A percentile compares a stretch with the other conserved stretches of the same genome.
Evolutionary conservation across 2,329 filamentous ascomycete species (phyloP).

Genomic region (Alternaria tenuissima): DNA sequence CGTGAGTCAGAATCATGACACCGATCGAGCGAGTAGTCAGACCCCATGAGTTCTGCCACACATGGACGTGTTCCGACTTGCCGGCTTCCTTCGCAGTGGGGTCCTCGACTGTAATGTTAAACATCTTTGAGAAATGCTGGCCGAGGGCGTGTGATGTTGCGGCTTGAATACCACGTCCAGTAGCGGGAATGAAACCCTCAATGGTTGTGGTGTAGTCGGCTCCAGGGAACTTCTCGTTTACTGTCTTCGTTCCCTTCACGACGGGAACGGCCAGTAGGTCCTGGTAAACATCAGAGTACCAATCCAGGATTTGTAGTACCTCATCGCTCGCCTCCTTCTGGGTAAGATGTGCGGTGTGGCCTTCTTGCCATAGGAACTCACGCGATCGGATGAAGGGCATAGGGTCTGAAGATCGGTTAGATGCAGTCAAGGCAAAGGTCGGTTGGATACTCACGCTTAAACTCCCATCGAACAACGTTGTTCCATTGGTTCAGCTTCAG

Average conservation of each 20-base stretch:
- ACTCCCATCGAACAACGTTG: conserved; percentile 94
- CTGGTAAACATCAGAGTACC: conserved; percentile 92
- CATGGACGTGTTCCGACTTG: conserved; percentile 75
- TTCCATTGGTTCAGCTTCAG: conserved; percentile 98
- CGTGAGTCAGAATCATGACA: conserved; percentile 98
- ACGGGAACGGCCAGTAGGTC: conserved; percentile 94
- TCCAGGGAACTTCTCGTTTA: conserved; percentile 97
- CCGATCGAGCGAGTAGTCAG: conserved; percentile 96
- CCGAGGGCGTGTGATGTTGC: conserved; percentile 93
- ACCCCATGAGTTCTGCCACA: conserved; percentile 99
- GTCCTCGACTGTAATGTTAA: conserved; percentile 96
- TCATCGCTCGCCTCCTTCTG: conserved; percentile 83
- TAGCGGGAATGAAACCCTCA: conserved; percentile 95
- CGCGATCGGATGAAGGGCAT: conserved; percentile 82
- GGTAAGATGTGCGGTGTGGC: conserved; percentile 90
- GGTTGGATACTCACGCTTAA: conserved; percentile 67
- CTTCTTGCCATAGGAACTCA: conserved; percentile 98
- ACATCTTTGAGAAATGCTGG: conserved; percentile 99
- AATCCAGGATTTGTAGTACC: conserved; percentile 90
- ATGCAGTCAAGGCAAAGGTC: background rate
- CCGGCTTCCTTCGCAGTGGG: conserved; percentile 71
- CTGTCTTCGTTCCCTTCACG: conserved; percentile 91
- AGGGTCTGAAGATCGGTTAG: conserved; percentile 48
- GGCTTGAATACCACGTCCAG: conserved; percentile 95
- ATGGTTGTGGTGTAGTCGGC: conserved; percentile 96